Percentiles rank a stretch among this genome's conserved stretches.
These are phyloP conservation scores for Aspergillus arachidicola DNA, from an alignment of 2,329 filamentous ascomycete genomes.

Conservation along the genomic window DNA sequence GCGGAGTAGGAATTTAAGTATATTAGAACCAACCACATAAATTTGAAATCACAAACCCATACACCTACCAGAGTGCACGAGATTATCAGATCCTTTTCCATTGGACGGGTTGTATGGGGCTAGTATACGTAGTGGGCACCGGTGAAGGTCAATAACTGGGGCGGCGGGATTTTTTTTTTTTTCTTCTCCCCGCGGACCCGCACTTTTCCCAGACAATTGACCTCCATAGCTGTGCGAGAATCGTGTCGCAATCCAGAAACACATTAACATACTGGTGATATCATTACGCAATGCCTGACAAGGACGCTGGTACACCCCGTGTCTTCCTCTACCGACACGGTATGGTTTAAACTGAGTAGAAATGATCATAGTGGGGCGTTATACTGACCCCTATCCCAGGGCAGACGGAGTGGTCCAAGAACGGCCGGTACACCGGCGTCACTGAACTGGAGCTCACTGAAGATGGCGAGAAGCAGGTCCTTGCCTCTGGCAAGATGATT, in stretches of 20 bases:
- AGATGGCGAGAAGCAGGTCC: conserved; percentile 49
- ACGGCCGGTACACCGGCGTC: conserved; percentile 50
- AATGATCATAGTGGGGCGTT: not conserved
- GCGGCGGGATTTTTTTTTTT: not conserved
- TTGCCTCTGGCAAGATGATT: conserved; percentile 46
- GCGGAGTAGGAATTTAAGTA: too few relatives aligned
- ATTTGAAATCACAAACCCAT: not conserved
- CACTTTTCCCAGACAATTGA: not conserved
- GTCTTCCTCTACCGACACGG: conserved; percentile 45
- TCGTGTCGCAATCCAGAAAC: not conserved
- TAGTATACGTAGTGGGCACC: not conserved
- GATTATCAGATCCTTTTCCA: not conserved
- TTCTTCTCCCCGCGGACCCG: not conserved
- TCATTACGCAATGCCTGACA: conserved; percentile 35
- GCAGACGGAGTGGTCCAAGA: conserved; percentile 53
- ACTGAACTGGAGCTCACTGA: conserved; percentile 49
- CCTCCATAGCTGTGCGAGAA: not conserved
- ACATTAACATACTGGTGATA: not conserved
- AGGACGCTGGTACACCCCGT: conserved; percentile 36
- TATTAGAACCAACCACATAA: not conserved
- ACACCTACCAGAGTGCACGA: not conserved
- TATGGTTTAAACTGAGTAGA: conserved; percentile 19
- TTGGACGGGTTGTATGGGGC: not conserved
- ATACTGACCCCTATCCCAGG: not conserved
- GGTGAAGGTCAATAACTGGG: not conserved